Conservation (phyloP, 768 basidiomycete genomes). For the Ephemerocybe angulata region DNA sequence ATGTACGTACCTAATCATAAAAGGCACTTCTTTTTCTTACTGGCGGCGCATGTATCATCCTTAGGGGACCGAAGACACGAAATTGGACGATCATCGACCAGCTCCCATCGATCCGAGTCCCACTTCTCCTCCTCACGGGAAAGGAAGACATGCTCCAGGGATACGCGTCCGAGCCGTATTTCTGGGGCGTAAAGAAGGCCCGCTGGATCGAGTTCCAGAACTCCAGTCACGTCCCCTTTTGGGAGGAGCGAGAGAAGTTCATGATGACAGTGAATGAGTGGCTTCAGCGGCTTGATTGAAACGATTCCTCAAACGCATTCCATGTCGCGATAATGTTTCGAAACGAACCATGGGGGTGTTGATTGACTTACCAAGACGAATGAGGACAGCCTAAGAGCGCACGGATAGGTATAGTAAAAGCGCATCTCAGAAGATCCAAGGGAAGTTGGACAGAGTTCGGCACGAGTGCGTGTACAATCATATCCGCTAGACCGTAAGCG, state of each 20-base stretch:
- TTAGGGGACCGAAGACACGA: slow-evolving; percentile 23
- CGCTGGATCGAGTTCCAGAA: slow-evolving; percentile 44
- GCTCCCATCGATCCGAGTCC: slow-evolving; percentile 34
- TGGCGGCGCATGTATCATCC: neutral
- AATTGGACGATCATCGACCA: slow-evolving; percentile 45
- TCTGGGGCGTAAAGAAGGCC: slow-evolving; percentile 35
- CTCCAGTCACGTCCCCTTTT: slow-evolving; percentile 41
- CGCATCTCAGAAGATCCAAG: too few species aligned
- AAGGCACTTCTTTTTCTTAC: too few species aligned
- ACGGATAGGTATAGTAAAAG: too few species aligned
- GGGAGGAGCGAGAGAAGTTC: slow-evolving; percentile 40
- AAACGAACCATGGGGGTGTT: too few species aligned
- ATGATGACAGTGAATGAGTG: slow-evolving; percentile 32
- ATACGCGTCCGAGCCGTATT: slow-evolving; percentile 34
- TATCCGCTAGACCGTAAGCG: too few species aligned
- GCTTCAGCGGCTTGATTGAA: neutral
- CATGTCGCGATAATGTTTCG: too few species aligned
- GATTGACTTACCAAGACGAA: too few species aligned
- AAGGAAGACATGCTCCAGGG: slow-evolving; percentile 39
- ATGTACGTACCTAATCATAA: slow-evolving; percentile 31
- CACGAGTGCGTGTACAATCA: too few species aligned
- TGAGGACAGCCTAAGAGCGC: too few species aligned
- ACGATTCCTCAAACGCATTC: too few species aligned
- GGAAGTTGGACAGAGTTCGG: too few species aligned
- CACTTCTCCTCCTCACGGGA: slow-evolving; percentile 42